Base-by-base conservation (phyloP, 805 yeast species). In the Metschnikowia colocasiae region DNA sequence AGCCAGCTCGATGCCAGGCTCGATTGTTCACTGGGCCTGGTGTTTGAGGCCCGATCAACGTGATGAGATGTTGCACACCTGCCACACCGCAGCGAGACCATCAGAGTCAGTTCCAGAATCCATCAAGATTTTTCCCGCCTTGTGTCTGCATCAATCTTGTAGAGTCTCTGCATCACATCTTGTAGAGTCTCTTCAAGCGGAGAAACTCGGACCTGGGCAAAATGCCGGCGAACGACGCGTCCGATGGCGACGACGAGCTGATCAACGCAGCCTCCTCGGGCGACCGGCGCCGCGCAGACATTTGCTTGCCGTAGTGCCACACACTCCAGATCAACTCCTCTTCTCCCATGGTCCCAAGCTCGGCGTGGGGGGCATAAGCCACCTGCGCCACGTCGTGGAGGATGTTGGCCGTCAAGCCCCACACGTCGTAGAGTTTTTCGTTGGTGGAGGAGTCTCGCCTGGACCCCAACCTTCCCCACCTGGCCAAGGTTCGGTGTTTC, bases 381-480 rank as follows among this genome's bases (percentile, higher is more conserved):
- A 85, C 71, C 47, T 73, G 74, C 1, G 89, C 83, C 25, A 86
- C 58, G 59, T 86, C 92, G 56, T 79, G 86, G n/a, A 86, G 60
- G 8, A 86, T 85, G 59, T 84, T 85, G 2, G 91, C 92, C 0
- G 94, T 86, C 31, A 86, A 65, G 0, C 95, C 95, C 95, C 94
- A 86, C 4, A 87, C 82, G 58, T 85, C 86, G 58, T 85, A 80
- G 32, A 82, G 75, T 46, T 75, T 71, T 37, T 66, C 69, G 61
- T 79, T 59, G 54, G 75, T 61, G 19, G 52, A 59, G 10, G 67
- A 59, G 47, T 70, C 67, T 19, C 72, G 51, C 41, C 75, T 56
- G 8, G 72, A 59, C 2, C 77, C 77, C 39, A 62, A 51, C 42
- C 66, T 59, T 13, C 77, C 77, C 76, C 76, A 72, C 12, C 37